Base-by-base conservation (phyloP, 768 basidiomycete species). In the Russula ochroleuca region DNA sequence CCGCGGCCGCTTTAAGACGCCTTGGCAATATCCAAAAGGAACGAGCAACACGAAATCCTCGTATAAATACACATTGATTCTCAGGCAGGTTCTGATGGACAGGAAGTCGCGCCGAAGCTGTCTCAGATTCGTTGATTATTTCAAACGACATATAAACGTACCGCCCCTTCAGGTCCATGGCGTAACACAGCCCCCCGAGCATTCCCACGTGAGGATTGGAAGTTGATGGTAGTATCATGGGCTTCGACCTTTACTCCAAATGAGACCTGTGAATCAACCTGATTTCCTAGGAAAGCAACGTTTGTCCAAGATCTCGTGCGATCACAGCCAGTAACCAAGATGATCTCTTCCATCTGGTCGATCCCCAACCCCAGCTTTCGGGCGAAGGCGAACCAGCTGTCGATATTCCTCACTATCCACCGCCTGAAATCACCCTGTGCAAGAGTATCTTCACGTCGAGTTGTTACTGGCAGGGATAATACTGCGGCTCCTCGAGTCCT, bases 261-360 rank as follows among this genome's bases (percentile, higher is more conserved):
- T 2, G 55, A 31, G 31, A 31, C 40, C 9, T 21, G 25, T 14
- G 55, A 28, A 6, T 33, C 25, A 10, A 2, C 33, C n/a, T 37
- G n/a, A 21, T 14, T 11, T 33, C 45, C 47, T 1, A 25, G 9
- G 38, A 38, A 38, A 38, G 14, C 38, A 38, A 38, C 14, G 28
- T 38, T 58, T 17, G 57, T n/a, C 47, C 45, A 58, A 7, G 57
- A 48, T 13, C 17, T 35, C 2, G 49, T 41, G 48, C 23, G 38
- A 31, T 51, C 49, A n/a, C 48, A 51, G 9, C 58, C 58, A 5
- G 58, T 50, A 19, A 59, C 58, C 7, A 59, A 37, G 17, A 59
- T 43, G 10, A 51, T 41, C 1, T 51, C 25, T 17, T 59, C 59
- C 59, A 59, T 59, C 1, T 23, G 49, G 2, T 51, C 25, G 19